Conservation (phyloP, 1,284 basidiomycete genomes). For the Golubevia pallescens region DNA sequence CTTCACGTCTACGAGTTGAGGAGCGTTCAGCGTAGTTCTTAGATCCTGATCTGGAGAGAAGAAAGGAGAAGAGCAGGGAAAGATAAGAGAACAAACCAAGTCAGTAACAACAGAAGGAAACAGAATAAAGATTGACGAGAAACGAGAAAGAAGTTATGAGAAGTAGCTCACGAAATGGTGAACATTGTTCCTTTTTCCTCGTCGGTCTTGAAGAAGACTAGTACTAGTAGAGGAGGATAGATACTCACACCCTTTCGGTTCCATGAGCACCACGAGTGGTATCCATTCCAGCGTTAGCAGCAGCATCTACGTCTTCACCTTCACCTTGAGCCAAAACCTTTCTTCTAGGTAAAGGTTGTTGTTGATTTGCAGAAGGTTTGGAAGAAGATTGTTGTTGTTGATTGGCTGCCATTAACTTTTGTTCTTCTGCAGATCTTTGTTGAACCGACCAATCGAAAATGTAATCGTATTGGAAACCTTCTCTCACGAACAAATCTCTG, state of each 20-base stretch:
- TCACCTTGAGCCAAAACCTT: constrained; percentile 49
- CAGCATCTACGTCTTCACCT: constrained; percentile 15
- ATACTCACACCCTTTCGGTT: constrained; percentile 19
- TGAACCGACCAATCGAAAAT: constrained; percentile 65
- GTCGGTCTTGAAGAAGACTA: not conserved
- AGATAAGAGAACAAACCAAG: not conserved
- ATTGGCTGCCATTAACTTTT: constrained; percentile 15
- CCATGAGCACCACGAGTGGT: constrained; percentile 36
- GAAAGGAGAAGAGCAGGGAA: not conserved
- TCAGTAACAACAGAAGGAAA: not conserved
- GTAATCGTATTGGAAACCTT: constrained; percentile 65
- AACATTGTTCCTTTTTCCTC: too few species aligned
- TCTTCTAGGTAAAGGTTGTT: constrained; percentile 56
- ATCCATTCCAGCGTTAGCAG: constrained; percentile 29
- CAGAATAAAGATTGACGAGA: not conserved
- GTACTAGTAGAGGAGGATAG: not conserved
- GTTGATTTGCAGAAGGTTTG: too few species aligned
- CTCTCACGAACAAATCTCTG: constrained; percentile 65
- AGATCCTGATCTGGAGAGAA: not conserved
- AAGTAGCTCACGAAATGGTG: not conserved
- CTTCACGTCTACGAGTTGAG: not conserved
- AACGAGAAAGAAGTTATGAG: not conserved
- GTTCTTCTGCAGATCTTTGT: constrained; percentile 47
- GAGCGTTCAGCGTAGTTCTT: not conserved
- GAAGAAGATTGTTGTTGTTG: not conserved